These are phyloP conservation scores for Nakazawaea populi DNA, from an alignment of 805 yeast genomes.

Conservation along the genomic window DNA sequence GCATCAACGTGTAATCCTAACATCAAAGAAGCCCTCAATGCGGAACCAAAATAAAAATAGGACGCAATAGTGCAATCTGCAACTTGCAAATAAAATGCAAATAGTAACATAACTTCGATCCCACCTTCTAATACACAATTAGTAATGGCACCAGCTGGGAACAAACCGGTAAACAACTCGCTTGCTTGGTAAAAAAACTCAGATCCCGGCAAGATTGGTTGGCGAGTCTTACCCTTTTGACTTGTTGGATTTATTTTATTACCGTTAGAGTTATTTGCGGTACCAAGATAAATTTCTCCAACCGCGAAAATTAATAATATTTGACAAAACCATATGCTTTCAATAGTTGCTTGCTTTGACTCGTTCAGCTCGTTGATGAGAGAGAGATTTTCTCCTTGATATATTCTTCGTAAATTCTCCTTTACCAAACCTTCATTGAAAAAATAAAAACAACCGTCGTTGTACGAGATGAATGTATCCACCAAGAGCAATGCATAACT, in stretches of 20 bases:
- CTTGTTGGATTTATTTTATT: constrained; percentile 24
- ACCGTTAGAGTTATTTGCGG: constrained; percentile 60
- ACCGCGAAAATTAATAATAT: constrained; percentile 66
- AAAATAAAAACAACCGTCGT: constrained; percentile 81
- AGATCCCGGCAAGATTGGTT: constrained; percentile 65
- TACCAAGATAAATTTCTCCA: constrained; percentile 80
- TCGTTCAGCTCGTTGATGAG: constrained; percentile 30
- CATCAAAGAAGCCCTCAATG: constrained; percentile 64
- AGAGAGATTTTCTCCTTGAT: constrained; percentile 27
- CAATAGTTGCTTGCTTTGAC: constrained; percentile 40
- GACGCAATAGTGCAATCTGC: constrained; percentile 83
- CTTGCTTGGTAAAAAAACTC: constrained; percentile 76
- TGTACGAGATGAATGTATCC: constrained; percentile 71
- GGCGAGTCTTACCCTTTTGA: constrained; percentile 14
- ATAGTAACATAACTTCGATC: constrained; percentile 64
- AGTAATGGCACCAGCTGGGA: constrained; percentile 76
- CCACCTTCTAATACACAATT: constrained; percentile 77
- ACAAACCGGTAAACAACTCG: constrained; percentile 69
- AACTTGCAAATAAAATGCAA: constrained; percentile 76
- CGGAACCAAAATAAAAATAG: constrained; percentile 74
- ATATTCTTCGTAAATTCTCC: constrained; percentile 56
- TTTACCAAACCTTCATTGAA: constrained; percentile 79
- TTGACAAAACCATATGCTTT: constrained; percentile 79
- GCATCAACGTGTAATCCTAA: constrained; percentile 82
- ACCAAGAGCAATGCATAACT: constrained; percentile 70